Conservation (phyloP, 352 stramenopile species). For the Phytopythium oedochilum region DNA sequence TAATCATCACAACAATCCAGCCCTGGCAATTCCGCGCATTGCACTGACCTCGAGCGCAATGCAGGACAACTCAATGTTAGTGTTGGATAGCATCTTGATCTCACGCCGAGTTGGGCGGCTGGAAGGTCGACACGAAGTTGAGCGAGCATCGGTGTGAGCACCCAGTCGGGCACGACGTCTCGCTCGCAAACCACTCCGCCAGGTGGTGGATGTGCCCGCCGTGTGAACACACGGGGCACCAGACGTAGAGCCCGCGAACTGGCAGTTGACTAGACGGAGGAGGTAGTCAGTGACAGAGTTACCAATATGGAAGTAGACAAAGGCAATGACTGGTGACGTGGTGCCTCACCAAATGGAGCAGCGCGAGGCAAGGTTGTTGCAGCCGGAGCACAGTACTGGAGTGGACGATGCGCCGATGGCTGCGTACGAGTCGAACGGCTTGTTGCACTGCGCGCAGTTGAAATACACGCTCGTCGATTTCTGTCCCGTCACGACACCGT, state of each 20-base stretch:
- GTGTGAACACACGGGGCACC: slow-evolving; percentile 90
- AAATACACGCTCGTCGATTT: slow-evolving; percentile 88
- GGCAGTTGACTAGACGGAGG: slow-evolving; percentile 57
- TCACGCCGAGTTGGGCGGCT: slow-evolving; percentile 1
- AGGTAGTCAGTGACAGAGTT: background rate
- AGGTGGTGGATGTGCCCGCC: slow-evolving; percentile 85
- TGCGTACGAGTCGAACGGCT: slow-evolving; percentile 52
- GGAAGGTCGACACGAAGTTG: slow-evolving; percentile 18
- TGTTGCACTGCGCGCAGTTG: slow-evolving; percentile 75
- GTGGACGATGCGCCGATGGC: slow-evolving; percentile 21
- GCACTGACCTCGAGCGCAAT: background rate
- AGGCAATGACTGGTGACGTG: background rate
- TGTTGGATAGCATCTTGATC: background rate
- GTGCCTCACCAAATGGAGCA: slow-evolving; percentile 82
- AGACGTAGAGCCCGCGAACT: slow-evolving; percentile 87
- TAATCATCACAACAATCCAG: background rate
- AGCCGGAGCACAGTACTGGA: slow-evolving; percentile 56
- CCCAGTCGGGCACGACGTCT: slow-evolving; percentile 68
- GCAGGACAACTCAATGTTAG: background rate
- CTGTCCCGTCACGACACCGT: slow-evolving; percentile 20
- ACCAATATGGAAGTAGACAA: background rate
- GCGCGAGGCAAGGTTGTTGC: slow-evolving; percentile 63
- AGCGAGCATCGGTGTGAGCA: slow-evolving; percentile 69
- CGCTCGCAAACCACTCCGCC: slow-evolving; percentile 70
- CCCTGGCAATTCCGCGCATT: background rate